Percentiles rank a stretch among this genome's conserved stretches.
Evolutionary conservation across 148 eudicot genomes (phyloP).

Genomic region (Dianthus caryophyllus): DNA sequence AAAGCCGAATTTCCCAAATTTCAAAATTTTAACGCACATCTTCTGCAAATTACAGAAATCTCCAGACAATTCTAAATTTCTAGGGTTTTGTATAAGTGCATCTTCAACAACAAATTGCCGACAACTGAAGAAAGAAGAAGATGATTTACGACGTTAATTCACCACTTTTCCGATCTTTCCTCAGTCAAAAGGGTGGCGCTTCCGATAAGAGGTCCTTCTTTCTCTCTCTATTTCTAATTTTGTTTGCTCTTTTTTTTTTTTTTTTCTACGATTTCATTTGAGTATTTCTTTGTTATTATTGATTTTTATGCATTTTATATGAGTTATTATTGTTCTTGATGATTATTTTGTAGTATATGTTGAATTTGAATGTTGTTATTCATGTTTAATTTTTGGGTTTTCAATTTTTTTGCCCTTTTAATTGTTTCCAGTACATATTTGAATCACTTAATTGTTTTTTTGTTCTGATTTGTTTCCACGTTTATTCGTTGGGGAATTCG

Average conservation of each 20-base stretch:
- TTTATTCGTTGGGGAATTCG: no score
- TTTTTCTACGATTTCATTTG: background rate
- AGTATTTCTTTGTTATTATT: background rate
- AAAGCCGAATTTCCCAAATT: no score
- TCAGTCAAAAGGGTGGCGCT: constrained; percentile 68
- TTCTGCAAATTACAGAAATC: no score
- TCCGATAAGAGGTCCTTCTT: constrained; percentile 49
- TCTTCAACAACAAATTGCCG: background rate
- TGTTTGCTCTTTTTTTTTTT: background rate
- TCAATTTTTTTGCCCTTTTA: no score
- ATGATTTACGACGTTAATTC: constrained; percentile 76
- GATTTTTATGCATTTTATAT: background rate
- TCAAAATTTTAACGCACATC: no score
- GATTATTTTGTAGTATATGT: no score
- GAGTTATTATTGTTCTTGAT: background rate
- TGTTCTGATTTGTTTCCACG: no score
- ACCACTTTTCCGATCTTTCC: constrained; percentile 59
- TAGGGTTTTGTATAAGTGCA: no score
- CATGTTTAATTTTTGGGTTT: no score
- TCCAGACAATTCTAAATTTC: background rate
- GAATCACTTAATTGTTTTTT: no score
- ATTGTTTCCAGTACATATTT: no score
- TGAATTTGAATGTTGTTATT: no score
- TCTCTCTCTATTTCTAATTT: background rate
- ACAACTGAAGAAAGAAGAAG: background rate